Evolutionary conservation across 495 filamentous ascomycete genomes (phyloP).

Genomic region (Umbilicaria muhlenbergii): DNA sequence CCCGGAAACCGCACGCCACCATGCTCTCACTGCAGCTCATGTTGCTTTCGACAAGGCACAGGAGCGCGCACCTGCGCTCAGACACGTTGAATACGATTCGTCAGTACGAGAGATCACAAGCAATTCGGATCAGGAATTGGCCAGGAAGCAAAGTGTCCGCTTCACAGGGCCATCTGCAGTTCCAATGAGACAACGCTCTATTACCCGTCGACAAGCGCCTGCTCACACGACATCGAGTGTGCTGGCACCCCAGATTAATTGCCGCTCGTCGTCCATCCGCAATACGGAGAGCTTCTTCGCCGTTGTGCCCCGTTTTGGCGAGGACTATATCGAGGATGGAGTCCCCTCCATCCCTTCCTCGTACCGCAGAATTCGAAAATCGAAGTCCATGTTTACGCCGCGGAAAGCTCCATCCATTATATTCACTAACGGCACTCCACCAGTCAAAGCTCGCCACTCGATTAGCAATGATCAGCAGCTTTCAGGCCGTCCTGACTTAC

Average conservation of each 20-base stretch:
- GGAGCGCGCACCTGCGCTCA: constrained; percentile 14
- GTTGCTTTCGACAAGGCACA: constrained; percentile 46
- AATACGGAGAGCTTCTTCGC: constrained; percentile 21
- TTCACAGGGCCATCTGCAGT: constrained; percentile 30
- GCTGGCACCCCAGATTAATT: constrained; percentile 19
- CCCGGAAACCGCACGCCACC: constrained; percentile 36
- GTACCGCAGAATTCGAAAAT: constrained; percentile 55
- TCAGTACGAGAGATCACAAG: not conserved
- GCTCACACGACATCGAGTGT: constrained; percentile 8
- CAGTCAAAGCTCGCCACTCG: constrained; percentile 1
- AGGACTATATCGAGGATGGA: constrained; percentile 40
- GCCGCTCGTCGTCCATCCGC: constrained; percentile 19
- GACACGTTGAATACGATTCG: constrained; percentile 3
- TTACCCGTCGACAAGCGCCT: constrained; percentile 7
- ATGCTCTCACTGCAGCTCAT: constrained; percentile 54
- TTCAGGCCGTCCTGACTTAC: constrained; percentile 18
- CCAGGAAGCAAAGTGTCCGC: constrained; percentile 34
- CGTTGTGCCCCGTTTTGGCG: constrained; percentile 10
- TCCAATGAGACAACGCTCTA: constrained; percentile 9
- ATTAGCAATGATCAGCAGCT: constrained; percentile 12
- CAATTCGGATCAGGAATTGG: constrained; percentile 2
- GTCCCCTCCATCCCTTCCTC: constrained; percentile 54
- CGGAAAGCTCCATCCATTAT: constrained; percentile 24
- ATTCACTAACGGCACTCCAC: constrained; percentile 3
- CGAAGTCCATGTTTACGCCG: constrained; percentile 55